These are phyloP conservation scores for Podaxis pistillaris DNA, from an alignment of 768 basidiomycete genomes.

Conservation along the genomic window DNA sequence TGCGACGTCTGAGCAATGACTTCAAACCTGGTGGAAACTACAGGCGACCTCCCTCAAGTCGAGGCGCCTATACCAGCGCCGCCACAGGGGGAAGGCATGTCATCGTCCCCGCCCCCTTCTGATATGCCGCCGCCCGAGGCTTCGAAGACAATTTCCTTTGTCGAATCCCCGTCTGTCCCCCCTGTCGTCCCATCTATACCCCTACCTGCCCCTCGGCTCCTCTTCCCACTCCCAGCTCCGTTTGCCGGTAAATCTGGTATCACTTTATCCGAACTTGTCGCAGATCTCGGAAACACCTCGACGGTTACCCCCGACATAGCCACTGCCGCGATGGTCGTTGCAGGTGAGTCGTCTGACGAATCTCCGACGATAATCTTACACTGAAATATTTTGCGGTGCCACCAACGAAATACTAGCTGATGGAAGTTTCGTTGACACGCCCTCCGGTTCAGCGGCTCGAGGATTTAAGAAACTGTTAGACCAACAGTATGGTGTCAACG, in stretches of 20 bases:
- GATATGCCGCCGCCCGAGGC: slow-evolving; percentile 9
- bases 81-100: not conserved
- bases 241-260: slow-evolving; percentile 20
- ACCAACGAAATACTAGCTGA: slow-evolving; percentile 42
- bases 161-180: not conserved
- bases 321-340: slow-evolving; percentile 55
- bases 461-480: slow-evolving; percentile 80
- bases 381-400: slow-evolving; percentile 1
- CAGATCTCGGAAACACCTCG: slow-evolving; percentile 29
- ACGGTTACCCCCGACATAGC: slow-evolving; percentile 50
- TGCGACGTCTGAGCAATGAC: slow-evolving; percentile 11
- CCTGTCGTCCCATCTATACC: not conserved
- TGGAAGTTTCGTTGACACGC: slow-evolving; percentile 76
- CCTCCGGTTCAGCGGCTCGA: slow-evolving; percentile 71
- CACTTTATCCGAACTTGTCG: slow-evolving; percentile 42
- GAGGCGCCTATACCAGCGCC: slow-evolving; percentile 7
- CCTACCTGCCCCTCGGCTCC: not conserved
- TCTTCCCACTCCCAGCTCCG: slow-evolving; percentile 11
- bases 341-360: slow-evolving; percentile 41
- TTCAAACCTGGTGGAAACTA: not conserved
- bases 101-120: not conserved
- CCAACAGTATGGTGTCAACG: slow-evolving; percentile 61
- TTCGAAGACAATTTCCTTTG: not conserved
- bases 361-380: not conserved
- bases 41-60: not conserved